phyloP scores from a whole-genome alignment of 106 monocot genomes.

The Agapanthus africanus region DNA sequence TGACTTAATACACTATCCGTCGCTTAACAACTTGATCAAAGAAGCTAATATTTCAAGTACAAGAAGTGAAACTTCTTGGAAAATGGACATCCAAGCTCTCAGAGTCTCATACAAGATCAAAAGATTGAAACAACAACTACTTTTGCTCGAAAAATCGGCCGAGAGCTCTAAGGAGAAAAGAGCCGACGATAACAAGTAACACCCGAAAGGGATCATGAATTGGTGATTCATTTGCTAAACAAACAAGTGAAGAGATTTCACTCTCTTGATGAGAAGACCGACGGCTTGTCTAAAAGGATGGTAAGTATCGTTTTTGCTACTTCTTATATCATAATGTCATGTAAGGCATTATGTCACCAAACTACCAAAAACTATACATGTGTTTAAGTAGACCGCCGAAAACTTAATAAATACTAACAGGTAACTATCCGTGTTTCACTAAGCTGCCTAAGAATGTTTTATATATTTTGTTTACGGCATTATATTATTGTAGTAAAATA shows the following conservation, averaged over 20 bases:
- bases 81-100: slow-evolving; percentile 75
- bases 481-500: too few relatives aligned
- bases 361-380: too few relatives aligned
- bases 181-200: slow-evolving; percentile 13
- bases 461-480: too few relatives aligned
- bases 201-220: slow-evolving; percentile 31
- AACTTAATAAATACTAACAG: too few relatives aligned
- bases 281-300: slow-evolving; percentile 68
- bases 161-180: slow-evolving; percentile 13
- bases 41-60: slow-evolving; percentile 6
- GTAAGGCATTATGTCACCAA: too few relatives aligned
- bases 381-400: too few relatives aligned
- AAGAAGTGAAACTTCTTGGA: too few relatives aligned
- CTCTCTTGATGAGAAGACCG: slow-evolving; percentile 74
- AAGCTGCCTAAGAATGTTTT: too few relatives aligned
- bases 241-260: slow-evolving; percentile 82
- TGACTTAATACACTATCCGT: slow-evolving; percentile 18
- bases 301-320: slow-evolving; percentile 23
- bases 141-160: slow-evolving; percentile 56
- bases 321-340: too few relatives aligned
- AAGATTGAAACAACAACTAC: slow-evolving; percentile 75
- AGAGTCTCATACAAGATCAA: slow-evolving; percentile 83
- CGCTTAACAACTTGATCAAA: slow-evolving; percentile 7
- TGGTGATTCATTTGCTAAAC: slow-evolving; percentile 43
- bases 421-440: too few relatives aligned